Base-by-base conservation (phyloP, 805 yeast species). In the Saccharomycopsis sp. region DNA sequence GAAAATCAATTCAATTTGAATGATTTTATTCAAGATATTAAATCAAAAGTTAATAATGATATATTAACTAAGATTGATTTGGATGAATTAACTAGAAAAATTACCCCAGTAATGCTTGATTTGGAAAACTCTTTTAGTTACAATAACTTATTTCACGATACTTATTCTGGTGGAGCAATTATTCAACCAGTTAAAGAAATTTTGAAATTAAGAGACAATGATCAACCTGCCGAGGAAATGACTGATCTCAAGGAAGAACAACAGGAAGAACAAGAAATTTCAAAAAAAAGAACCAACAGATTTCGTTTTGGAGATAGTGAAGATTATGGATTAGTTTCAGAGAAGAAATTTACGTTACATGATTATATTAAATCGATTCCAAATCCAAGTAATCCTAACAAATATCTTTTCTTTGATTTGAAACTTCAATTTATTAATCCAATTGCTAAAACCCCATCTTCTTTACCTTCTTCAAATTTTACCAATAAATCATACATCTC, bases 341-440 rank as follows among this genome's bases (percentile, higher is more conserved):
- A n/a, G n/a, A n/a, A n/a, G n/a, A n/a, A n/a, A n/a, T n/a, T n/a
- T n/a, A n/a, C n/a, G n/a, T 27, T 28, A 15, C 21, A 27, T 27
- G 29, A 26, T 21, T 5, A 6, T 6, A 34, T 25, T 23, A 20
- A 34, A 23, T 10, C 26, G 10, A 21, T 15, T 31, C 34, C 21
- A n/a, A 21, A 31, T 12, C 12, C 12, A 20, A 17, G 33, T 21
- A 40, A 28, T 37, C 21, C 36, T 31, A 43, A 40, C 41, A 69
- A 69, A 51, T 83, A 83, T 53, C 74, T 80, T 27, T 74, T 82
- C 21, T 66, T 82, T 43, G 84, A 81, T 54, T 66, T 78, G 47
- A 79, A 73, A 47, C 66, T 82, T 21, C 74, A 73, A 42, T 76
- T 82, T 51, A 66, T 64, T 44, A 81, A 81, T 32, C 33, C 46